Percentiles rank a stretch among this genome's conserved stretches.
phyloP scores from a whole-genome alignment of 495 filamentous ascomycete genomes.

The Penicillium coprophilum region DNA sequence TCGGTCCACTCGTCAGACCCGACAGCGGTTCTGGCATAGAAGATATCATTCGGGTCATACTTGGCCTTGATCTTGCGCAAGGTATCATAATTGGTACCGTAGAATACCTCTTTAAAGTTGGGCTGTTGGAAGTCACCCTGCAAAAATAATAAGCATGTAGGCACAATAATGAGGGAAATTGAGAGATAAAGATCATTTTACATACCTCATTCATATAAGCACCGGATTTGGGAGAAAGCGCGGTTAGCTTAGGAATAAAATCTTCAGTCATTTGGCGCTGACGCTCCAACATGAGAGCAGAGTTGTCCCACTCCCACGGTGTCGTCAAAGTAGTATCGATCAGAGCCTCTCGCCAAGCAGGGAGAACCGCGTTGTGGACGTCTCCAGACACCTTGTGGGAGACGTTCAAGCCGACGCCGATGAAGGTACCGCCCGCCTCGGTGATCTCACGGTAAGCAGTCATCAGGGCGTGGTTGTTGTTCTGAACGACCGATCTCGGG shows the following conservation, averaged over 20 bases:
- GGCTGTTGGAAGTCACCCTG: conserved; percentile 48
- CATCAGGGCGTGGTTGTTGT: conserved; percentile 50
- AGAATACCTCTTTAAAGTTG: conserved; percentile 53
- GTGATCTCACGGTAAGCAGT: conserved; percentile 39
- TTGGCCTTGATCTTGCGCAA: conserved; percentile 44
- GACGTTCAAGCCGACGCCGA: conserved; percentile 46
- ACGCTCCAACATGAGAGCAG: conserved; percentile 33
- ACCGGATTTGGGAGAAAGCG: conserved; percentile 36
- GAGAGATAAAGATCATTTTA: not conserved
- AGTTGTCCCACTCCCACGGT: conserved; percentile 43
- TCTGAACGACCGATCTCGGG: conserved; percentile 46
- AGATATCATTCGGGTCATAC: conserved; percentile 57
- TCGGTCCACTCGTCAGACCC: conserved; percentile 59
- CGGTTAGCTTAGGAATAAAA: conserved; percentile 43
- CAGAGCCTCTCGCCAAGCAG: conserved; percentile 58
- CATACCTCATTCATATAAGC: conserved; percentile 43
- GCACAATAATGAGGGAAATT: not conserved
- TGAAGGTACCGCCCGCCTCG: conserved; percentile 44
- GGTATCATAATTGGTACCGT: conserved; percentile 43
- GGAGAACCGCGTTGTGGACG: conserved; percentile 55
- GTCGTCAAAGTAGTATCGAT: conserved; percentile 42
- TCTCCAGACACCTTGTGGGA: conserved; percentile 42
- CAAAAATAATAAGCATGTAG: not conserved
- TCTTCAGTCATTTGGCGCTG: conserved; percentile 42
- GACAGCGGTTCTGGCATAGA: conserved; percentile 60